Base-by-base conservation (phyloP, 306 rosid genomes). In the Sphenostylis stenocarpa region DNA sequence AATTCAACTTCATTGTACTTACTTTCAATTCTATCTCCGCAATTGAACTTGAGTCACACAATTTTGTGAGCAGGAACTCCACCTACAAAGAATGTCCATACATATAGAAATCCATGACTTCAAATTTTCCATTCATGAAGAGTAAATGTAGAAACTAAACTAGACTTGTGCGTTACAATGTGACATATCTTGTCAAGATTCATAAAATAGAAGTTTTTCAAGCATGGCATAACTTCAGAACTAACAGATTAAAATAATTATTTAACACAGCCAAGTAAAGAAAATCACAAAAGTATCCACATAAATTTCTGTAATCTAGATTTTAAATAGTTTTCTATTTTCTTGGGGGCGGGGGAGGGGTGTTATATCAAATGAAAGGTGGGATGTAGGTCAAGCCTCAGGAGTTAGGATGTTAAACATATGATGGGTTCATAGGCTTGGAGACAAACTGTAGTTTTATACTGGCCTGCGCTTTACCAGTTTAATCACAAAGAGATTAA, bases 31-130 rank as follows among this genome's bases (percentile, higher is more conserved):
- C 87, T 31, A 94, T 51, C 83, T 91, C 97, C 33, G 69, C 87
- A 65, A 94, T 61, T 75, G 97, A 89, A 66, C 85, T 80, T 48
- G 98, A 73, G 56, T 92, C 93, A 39, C 98, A 94, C 74, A 94
- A 16, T 76, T 81, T 80, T 29, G 86, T 81, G 76, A 94, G 85
- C 63, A 94, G 77, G 90, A 80, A 86, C 81, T 89, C 83, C 73
- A 94, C 90, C 97, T 94, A 86, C 78, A 86, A 72, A 79, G 74
- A 69, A 51, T 55, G 45, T 14, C 44, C 24, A 23, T 39, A 57
- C 79, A 71, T 36, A 45, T 19, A 43, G 52, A 48, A 49, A 75
- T 44, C 48, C 21, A 51, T 36, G 66, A 56, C 66, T 55, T 56
- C 26, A 36, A 76, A 67, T 39, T 53, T 28, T 44, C 48, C 43